A percentile compares a stretch with the other conserved stretches of the same genome.
Evolutionary conservation across 1,284 basidiomycete genomes (phyloP).

Genomic region (Vanrija sp.): DNA sequence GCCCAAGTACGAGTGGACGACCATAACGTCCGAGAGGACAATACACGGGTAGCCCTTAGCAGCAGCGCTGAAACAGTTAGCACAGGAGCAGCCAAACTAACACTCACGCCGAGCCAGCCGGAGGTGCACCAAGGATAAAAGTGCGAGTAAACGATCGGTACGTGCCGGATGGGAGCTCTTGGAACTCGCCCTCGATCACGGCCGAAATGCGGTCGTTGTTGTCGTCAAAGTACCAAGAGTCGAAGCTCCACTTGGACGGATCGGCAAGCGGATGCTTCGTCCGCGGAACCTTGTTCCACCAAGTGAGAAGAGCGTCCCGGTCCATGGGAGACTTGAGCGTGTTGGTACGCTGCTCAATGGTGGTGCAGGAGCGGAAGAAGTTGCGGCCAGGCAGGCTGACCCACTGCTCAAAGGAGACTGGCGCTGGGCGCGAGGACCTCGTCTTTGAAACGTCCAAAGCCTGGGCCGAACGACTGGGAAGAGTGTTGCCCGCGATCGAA

Average conservation of each 20-base stretch:
- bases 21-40: constrained; percentile 83
- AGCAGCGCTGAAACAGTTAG: constrained; percentile 55
- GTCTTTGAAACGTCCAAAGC: constrained; percentile 19
- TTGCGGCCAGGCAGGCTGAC: constrained; percentile 67
- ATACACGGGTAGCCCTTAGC: constrained; percentile 82
- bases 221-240: constrained; percentile 71
- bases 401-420: constrained; percentile 68
- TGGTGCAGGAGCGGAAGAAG: constrained; percentile 61
- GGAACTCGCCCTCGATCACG: constrained; percentile 85
- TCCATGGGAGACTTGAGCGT: constrained; percentile 72
- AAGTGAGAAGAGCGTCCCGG: constrained; percentile 46
- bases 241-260: constrained; percentile 79
- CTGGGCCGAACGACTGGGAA: constrained; percentile 59
- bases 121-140: constrained; percentile 78
- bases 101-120: constrained; percentile 71
- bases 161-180: constrained; percentile 55
- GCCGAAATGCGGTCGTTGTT: constrained; percentile 63
- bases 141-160: constrained; percentile 89
- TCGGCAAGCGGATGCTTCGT: constrained; percentile 71
- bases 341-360: constrained; percentile 61
- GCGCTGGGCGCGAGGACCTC: constrained; percentile 68
- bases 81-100: background rate
- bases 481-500: constrained; percentile 80
- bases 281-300: constrained; percentile 59
- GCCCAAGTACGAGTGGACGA: constrained; percentile 76